A percentile compares a stretch with the other conserved stretches of the same genome.
phyloP scores from a whole-genome alignment of 345 rosid genomes.

The Euphorbia tirucalli region DNA sequence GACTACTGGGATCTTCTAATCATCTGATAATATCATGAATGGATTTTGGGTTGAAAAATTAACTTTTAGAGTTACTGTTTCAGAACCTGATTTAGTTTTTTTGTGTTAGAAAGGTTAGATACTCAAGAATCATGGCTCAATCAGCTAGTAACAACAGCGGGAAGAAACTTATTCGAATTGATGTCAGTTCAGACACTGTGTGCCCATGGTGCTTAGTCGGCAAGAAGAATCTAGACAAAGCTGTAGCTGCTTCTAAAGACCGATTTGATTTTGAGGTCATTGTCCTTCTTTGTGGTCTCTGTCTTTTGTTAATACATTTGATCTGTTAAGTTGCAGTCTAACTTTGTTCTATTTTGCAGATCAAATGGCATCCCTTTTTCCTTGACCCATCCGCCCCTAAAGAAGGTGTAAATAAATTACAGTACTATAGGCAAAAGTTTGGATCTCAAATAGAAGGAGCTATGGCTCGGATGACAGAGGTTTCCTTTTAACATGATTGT shows the following conservation, averaged over 20 bases:
- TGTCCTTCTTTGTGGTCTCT: slow-evolving; percentile 9
- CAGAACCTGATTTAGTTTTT: slow-evolving; percentile 11
- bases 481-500: slow-evolving; percentile 17
- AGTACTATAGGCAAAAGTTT: slow-evolving; percentile 58
- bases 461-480: slow-evolving; percentile 61
- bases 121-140: slow-evolving; percentile 47
- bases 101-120: slow-evolving; percentile 27
- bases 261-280: slow-evolving; percentile 64
- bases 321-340: neutral
- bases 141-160: slow-evolving; percentile 36
- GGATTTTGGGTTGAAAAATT: neutral
- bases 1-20: neutral
- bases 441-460: slow-evolving; percentile 55
- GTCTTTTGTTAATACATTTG: neutral
- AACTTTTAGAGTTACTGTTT: neutral
- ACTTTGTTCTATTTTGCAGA: slow-evolving; percentile 37
- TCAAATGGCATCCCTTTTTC: slow-evolving; percentile 81
- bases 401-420: slow-evolving; percentile 76
- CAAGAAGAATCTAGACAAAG: slow-evolving; percentile 76
- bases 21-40: neutral
- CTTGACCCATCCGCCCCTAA: slow-evolving; percentile 83
- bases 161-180: slow-evolving; percentile 61
- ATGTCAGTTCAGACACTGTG: slow-evolving; percentile 76
- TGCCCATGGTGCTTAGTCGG: slow-evolving; percentile 92
- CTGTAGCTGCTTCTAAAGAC: slow-evolving; percentile 59